Conservation (phyloP, 2,329 filamentous ascomycete genomes). For the Botrytis deweyae region DNA sequence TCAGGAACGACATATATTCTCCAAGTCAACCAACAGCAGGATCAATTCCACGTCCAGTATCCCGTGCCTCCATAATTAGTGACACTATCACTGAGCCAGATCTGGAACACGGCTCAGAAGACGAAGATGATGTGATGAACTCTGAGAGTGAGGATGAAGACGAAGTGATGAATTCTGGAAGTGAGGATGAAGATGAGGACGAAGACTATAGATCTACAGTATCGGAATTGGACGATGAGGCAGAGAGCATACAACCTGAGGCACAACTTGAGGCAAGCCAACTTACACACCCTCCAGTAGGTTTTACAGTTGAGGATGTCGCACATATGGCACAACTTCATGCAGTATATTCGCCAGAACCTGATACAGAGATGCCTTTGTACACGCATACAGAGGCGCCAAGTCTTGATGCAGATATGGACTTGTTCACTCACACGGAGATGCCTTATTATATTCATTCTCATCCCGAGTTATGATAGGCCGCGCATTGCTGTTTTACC, state of each 20-base stretch:
- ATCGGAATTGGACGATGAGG: background rate
- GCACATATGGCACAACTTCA: background rate
- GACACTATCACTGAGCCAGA: slow-evolving; percentile 9
- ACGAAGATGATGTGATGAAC: slow-evolving; percentile 17
- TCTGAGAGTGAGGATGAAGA: slow-evolving; percentile 14
- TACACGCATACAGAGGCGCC: background rate
- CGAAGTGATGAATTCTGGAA: slow-evolving; percentile 7
- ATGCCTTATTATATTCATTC: background rate
- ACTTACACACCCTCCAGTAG: background rate
- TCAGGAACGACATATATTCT: slow-evolving; percentile 20
- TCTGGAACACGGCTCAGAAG: slow-evolving; percentile 14
- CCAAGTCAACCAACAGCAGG: slow-evolving; percentile 2
- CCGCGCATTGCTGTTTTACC: background rate
- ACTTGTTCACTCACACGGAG: background rate
- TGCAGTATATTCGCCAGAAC: background rate
- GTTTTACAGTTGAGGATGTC: background rate
- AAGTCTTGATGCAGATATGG: background rate
- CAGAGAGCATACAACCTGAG: background rate
- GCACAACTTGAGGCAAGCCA: background rate
- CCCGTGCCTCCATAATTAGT: slow-evolving; percentile 1
- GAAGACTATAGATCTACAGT: slow-evolving; percentile 3
- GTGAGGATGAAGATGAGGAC: slow-evolving; percentile 9
- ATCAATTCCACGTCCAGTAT: background rate
- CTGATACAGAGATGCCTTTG: background rate
- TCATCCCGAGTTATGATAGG: background rate